These are phyloP conservation scores for Eucalyptus pauciflora DNA, from an alignment of 345 rosid genomes.

Conservation along the genomic window DNA sequence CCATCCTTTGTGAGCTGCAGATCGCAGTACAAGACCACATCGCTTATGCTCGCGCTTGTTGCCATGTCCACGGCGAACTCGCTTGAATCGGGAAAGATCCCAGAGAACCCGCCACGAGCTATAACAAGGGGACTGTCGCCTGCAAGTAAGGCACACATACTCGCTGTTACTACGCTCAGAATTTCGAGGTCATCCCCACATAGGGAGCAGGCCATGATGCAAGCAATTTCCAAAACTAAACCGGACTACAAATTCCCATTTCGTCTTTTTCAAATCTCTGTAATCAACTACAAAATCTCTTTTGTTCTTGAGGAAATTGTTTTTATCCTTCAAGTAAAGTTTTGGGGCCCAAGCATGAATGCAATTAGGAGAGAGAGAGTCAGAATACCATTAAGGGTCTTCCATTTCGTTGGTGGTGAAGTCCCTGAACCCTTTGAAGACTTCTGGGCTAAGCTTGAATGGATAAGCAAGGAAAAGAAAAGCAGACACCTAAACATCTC, in stretches of 20 bases:
- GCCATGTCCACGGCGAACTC: conserved; percentile 29
- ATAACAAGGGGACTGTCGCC: conserved; percentile 52
- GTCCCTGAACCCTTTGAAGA: not conserved
- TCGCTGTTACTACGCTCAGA: not conserved
- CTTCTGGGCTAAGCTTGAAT: conserved; percentile 13
- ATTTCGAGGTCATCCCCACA: not conserved
- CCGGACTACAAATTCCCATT: not conserved
- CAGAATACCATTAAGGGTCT: conserved; percentile 36
- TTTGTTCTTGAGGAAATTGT: not conserved
- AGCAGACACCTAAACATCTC: conserved; percentile 41
- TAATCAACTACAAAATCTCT: not conserved
- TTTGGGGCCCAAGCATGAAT: not conserved
- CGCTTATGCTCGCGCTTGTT: conserved; percentile 4
- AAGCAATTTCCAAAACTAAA: not conserved
- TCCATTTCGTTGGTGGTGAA: conserved; percentile 42
- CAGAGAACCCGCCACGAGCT: conserved; percentile 82
- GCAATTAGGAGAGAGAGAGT: not conserved
- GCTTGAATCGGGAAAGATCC: conserved; percentile 69
- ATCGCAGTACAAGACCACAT: conserved; percentile 41
- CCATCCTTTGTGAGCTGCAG: conserved; percentile 66
- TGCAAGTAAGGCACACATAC: conserved; percentile 1
- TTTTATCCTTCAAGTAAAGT: not conserved
- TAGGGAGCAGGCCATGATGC: not conserved
- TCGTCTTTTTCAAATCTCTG: not conserved
- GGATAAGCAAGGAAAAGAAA: conserved; percentile 27